phyloP scores from a whole-genome alignment of 75 land plant species.

The Selaginella tamariscina region DNA sequence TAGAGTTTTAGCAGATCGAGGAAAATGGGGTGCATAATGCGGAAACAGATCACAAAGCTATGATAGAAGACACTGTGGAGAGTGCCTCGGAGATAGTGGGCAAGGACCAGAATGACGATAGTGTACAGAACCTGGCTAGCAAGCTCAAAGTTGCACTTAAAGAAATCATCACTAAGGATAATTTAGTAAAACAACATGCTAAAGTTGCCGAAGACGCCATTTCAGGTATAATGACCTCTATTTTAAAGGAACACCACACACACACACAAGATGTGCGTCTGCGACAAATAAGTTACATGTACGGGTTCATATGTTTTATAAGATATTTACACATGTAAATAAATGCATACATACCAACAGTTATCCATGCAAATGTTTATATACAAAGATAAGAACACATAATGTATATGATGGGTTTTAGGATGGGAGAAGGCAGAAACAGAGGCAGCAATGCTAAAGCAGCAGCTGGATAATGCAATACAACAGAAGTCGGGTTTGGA shows the following conservation, averaged over 20 bases:
- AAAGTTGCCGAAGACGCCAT: slow-evolving; percentile 91
- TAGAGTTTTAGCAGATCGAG: no score
- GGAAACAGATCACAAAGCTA: no score
- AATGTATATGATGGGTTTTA: neutral
- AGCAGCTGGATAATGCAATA: neutral
- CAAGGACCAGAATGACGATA: slow-evolving; percentile 22
- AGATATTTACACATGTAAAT: no score
- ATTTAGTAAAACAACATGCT: slow-evolving; percentile 62
- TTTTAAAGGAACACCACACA: neutral
- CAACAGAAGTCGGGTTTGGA: slow-evolving; percentile 3
- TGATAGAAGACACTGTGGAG: neutral
- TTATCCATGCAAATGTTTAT: no score
- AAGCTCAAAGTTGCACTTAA: slow-evolving; percentile 40
- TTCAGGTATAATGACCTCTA: slow-evolving; percentile 35
- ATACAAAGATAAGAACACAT: neutral
- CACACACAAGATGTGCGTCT: no score
- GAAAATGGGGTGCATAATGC: no score
- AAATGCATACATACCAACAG: no score
- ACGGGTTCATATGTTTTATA: no score
- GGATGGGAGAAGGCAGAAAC: slow-evolving; percentile 15
- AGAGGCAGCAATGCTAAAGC: slow-evolving; percentile 3
- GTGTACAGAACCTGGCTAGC: slow-evolving; percentile 34
- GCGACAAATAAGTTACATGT: no score
- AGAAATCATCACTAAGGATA: slow-evolving; percentile 55
- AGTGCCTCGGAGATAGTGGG: no score